These are phyloP conservation scores for Alnus rubra DNA, from an alignment of 306 rosid genomes.

Conservation along the genomic window DNA sequence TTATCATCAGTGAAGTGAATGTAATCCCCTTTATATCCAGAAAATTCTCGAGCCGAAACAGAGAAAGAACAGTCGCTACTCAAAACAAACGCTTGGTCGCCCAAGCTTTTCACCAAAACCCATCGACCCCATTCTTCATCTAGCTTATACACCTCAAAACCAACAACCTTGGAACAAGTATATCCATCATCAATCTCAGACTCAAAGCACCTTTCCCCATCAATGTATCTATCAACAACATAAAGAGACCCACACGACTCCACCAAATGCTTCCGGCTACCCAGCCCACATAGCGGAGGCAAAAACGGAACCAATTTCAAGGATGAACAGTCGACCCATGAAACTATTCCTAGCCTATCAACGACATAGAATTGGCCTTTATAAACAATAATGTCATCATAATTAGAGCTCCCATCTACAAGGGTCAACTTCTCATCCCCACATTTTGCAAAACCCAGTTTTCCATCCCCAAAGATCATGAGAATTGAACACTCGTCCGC, in stretches of 20 bases:
- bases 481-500: slow-evolving; percentile 29
- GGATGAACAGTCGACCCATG: slow-evolving; percentile 47
- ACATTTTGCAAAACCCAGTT: slow-evolving; percentile 42
- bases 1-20: slow-evolving; percentile 32
- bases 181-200: too few species aligned
- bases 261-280: slow-evolving; percentile 61
- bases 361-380: slow-evolving; percentile 59
- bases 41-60: slow-evolving; percentile 22
- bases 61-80: slow-evolving; percentile 33
- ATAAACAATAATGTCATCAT: slow-evolving; percentile 55
- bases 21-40: slow-evolving; percentile 34
- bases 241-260: not conserved
- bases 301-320: slow-evolving; percentile 45
- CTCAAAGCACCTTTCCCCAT: too few species aligned
- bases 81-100: slow-evolving; percentile 33
- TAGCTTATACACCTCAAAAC: slow-evolving; percentile 49
- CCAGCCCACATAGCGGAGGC: slow-evolving; percentile 55
- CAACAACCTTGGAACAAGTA: not conserved
- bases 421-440: slow-evolving; percentile 44
- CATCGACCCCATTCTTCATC: slow-evolving; percentile 45
- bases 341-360: slow-evolving; percentile 60
- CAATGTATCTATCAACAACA: too few species aligned
- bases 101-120: slow-evolving; percentile 41
- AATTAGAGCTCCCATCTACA: slow-evolving; percentile 41
- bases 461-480: slow-evolving; percentile 42